Evolutionary conservation across 1,284 basidiomycete genomes (phyloP).

Genomic region (Rhodotorula glutinis): DNA sequence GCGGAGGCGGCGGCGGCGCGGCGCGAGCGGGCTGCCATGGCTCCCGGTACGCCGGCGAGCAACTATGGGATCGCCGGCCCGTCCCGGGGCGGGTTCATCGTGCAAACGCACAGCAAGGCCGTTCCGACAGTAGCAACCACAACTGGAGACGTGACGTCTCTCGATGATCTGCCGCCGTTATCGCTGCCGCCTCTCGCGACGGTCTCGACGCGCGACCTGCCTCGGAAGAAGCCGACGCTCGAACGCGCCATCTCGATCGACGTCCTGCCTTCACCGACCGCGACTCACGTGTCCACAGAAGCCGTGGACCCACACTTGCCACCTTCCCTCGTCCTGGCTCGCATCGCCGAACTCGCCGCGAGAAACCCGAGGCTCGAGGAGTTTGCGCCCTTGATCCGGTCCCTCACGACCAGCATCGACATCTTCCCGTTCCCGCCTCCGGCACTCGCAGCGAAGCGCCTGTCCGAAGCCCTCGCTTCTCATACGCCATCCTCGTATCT

Average conservation of each 20-base stretch:
- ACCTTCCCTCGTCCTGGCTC: conserved; percentile 34
- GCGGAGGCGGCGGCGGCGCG: not conserved
- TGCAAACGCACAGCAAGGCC: conserved; percentile 31
- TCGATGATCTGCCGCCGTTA: conserved; percentile 10
- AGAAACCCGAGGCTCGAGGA: not conserved
- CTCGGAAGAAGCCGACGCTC: not conserved
- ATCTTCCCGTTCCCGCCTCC: conserved; percentile 40
- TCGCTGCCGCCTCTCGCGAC: conserved; percentile 3
- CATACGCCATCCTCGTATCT: not conserved
- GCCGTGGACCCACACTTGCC: conserved; percentile 11
- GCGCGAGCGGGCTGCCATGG: not conserved
- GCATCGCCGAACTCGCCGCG: conserved; percentile 14
- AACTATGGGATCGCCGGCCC: conserved; percentile 21
- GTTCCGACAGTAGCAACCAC: conserved; percentile 33
- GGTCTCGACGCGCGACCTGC: not conserved
- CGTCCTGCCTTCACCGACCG: conserved; percentile 3
- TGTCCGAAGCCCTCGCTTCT: not conserved
- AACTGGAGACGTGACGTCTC: conserved; percentile 19
- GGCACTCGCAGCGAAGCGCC: conserved; percentile 22
- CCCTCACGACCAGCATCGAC: conserved; percentile 28
- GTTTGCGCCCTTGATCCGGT: conserved; percentile 25
- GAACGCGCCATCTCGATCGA: conserved; percentile 21
- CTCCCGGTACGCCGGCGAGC: not conserved
- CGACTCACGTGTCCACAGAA: conserved; percentile 12
- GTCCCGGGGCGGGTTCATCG: conserved; percentile 37